A percentile compares a stretch with the other conserved stretches of the same genome.
phyloP scores from a whole-genome alignment of 1,139 yeast species.

The Taphrina wiesneri region DNA sequence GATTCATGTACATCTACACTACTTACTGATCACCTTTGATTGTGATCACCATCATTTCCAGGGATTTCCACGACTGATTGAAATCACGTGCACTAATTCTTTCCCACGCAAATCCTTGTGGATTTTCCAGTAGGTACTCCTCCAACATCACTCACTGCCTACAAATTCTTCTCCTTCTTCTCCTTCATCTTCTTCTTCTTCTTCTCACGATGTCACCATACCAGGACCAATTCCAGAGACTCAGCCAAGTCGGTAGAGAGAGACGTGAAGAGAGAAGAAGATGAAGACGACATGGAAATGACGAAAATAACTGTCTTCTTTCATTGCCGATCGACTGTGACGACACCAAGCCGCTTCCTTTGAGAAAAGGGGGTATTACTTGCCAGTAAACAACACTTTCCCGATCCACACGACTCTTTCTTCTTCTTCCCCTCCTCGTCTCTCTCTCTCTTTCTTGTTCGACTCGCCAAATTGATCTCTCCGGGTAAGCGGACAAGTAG shows the following conservation, averaged over 20 bases:
- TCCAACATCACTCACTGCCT: not conserved
- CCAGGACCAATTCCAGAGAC: not conserved
- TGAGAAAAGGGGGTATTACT: conserved; percentile 27
- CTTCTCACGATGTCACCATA: not conserved
- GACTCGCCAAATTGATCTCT: not conserved
- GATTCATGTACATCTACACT: not conserved
- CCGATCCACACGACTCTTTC: conserved; percentile 9
- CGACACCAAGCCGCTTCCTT: conserved; percentile 29
- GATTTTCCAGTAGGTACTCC: not conserved
- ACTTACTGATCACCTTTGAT: not conserved
- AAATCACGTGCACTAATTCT: not conserved
- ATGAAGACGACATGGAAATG: conserved; percentile 12
- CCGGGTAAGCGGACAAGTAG: not conserved
- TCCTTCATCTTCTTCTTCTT: too few species aligned
- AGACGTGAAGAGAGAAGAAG: not conserved
- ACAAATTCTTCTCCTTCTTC: not conserved
- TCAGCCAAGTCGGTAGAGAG: not conserved
- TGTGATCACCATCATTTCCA: not conserved
- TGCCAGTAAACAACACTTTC: conserved; percentile 33
- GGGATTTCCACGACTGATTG: not conserved
- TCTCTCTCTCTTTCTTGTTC: not conserved
- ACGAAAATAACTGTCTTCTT: conserved; percentile 34
- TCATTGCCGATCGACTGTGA: conserved; percentile 34
- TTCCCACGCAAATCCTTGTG: not conserved
- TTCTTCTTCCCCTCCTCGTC: conserved; percentile 3